These are phyloP conservation scores for Tetraselmis chui DNA, from an alignment of 139 green algal species.

Conservation along the genomic window DNA sequence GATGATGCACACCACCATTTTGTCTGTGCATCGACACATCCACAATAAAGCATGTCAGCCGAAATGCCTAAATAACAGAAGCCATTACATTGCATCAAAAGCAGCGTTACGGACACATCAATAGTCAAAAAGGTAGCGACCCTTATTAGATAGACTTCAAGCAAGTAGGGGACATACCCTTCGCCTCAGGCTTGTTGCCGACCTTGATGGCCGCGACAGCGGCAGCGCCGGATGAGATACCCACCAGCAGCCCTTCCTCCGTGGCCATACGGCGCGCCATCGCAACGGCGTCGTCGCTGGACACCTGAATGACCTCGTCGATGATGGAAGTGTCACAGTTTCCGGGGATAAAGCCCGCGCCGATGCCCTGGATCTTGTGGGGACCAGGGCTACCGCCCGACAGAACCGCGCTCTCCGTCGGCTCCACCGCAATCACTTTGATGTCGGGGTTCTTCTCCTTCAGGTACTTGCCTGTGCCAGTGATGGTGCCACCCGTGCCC, in stretches of 20 bases:
- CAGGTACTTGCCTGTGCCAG: constrained; percentile 68
- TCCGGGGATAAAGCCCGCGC: constrained; percentile 91
- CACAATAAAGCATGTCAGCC: too few relatives aligned
- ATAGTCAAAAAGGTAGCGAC: too few relatives aligned
- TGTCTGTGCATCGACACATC: too few relatives aligned
- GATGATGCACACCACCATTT: constrained; percentile 78
- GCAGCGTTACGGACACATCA: too few relatives aligned
- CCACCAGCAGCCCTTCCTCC: constrained; percentile 76
- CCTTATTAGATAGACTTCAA: too few relatives aligned
- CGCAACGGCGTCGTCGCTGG: constrained; percentile 71
- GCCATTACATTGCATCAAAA: too few relatives aligned
- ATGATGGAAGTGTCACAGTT: constrained; percentile 76
- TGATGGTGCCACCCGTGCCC: constrained; percentile 87
- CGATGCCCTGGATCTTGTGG: constrained; percentile 90
- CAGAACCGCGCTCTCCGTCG: constrained; percentile 36
- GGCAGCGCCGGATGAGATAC: constrained; percentile 63
- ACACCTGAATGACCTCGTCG: constrained; percentile 78
- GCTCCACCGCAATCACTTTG: constrained; percentile 48
- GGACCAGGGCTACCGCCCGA: constrained; percentile 45
- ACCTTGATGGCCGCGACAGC: constrained; percentile 56
- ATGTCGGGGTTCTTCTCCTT: constrained; percentile 65
- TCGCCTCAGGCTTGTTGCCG: constrained; percentile 66
- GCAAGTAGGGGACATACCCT: too few relatives aligned
- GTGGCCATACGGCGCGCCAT: constrained; percentile 77
- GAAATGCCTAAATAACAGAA: too few relatives aligned